Conservation (phyloP, 2,329 filamentous ascomycete genomes). For the Lasiodiplodia sp. region DNA sequence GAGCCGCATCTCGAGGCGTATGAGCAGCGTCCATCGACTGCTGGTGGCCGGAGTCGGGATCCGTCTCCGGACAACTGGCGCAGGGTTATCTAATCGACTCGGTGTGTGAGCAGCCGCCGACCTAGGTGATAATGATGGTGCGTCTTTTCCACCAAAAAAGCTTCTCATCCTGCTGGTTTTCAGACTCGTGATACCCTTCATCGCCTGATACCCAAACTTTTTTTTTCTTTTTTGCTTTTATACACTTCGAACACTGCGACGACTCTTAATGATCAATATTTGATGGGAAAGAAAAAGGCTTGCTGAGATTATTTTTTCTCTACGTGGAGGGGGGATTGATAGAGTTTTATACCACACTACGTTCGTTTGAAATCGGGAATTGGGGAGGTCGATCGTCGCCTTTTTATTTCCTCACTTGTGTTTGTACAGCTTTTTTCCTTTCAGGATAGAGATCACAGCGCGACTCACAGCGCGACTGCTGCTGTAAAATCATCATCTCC, state of each 20-base stretch:
- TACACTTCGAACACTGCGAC: constrained; percentile 6
- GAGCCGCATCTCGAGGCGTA: not conserved
- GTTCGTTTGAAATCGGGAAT: constrained; percentile 4
- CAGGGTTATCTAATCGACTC: not conserved
- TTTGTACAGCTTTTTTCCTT: not conserved
- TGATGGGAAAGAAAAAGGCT: not conserved
- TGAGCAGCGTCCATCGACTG: constrained; percentile 16
- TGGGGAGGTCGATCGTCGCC: not conserved
- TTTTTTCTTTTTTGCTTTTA: not conserved
- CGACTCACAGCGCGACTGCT: too few relatives aligned
- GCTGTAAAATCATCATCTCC: too few relatives aligned
- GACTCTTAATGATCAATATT: constrained; percentile 8
- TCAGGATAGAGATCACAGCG: too few relatives aligned
- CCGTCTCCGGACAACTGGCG: constrained; percentile 11
- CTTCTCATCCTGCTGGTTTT: constrained; percentile 13
- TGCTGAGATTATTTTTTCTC: constrained; percentile 1
- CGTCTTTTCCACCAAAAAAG: not conserved
- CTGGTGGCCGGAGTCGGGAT: constrained; percentile 6
- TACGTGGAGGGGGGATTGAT: constrained; percentile 16
- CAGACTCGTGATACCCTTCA: constrained; percentile 18
- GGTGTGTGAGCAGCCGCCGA: not conserved
- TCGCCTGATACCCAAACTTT: constrained; percentile 17
- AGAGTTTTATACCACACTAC: constrained; percentile 2
- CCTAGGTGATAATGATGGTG: not conserved
- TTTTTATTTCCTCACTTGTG: not conserved